Evolutionary conservation across 257 asterid species (phyloP).

Genomic region (Solanum megistacrolobum): DNA sequence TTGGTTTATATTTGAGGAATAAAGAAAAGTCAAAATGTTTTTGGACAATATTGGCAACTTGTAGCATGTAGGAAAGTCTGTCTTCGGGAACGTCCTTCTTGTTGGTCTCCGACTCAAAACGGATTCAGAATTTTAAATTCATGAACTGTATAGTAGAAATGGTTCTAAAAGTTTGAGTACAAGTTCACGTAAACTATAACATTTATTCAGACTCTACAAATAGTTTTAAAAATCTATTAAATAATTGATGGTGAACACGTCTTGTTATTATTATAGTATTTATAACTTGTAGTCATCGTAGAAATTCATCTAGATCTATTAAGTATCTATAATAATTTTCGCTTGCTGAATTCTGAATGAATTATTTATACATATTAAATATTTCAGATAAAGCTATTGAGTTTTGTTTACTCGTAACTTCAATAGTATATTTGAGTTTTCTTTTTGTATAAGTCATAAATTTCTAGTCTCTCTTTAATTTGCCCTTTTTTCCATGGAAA

Average conservation of each 20-base stretch:
- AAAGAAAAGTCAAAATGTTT: not conserved
- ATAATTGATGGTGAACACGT: no score
- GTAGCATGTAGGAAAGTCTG: not conserved
- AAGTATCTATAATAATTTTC: not conserved
- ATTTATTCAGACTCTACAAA: no score
- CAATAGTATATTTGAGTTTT: no score
- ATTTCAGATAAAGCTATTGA: no score
- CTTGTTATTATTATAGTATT: not conserved
- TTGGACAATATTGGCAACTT: not conserved
- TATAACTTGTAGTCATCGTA: no score
- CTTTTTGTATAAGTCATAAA: not conserved
- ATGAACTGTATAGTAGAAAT: accelerated
- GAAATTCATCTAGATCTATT: no score
- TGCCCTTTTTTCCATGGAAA: not conserved
- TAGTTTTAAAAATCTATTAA: no score
- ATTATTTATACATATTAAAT: no score
- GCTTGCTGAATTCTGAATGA: not conserved
- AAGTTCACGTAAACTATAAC: no score
- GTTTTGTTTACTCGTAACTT: no score
- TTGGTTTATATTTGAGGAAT: not conserved
- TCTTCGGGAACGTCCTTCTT: not conserved
- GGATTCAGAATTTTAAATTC: not conserved
- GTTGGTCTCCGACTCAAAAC: accelerated
- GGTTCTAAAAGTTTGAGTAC: no score
- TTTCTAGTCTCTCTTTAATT: not conserved